Evolutionary conservation across 768 basidiomycete genomes (phyloP).

Genomic region (Tricholoma terreum): DNA sequence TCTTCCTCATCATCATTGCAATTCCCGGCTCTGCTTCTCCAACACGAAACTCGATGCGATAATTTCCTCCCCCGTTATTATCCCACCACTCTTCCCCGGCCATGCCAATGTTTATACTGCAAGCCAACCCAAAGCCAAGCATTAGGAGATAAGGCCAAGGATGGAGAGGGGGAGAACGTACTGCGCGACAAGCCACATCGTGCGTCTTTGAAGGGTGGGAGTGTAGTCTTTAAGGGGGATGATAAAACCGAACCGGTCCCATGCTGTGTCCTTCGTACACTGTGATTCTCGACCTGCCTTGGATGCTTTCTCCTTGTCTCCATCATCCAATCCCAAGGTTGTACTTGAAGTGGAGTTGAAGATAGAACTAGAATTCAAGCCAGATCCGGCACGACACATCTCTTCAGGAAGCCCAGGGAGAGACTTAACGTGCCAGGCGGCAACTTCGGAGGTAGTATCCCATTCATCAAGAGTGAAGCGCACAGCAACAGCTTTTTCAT

Average conservation of each 20-base stretch:
- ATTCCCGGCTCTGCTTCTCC: constrained; percentile 12
- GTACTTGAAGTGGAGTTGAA: no score
- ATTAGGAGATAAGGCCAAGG: neutral
- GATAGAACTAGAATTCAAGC: neutral
- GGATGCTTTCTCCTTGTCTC: no score
- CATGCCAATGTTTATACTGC: neutral
- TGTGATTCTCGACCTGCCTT: neutral
- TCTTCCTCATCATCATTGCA: constrained; percentile 10
- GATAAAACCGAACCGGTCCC: constrained; percentile 61
- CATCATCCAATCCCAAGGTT: no score
- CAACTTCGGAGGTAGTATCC: constrained; percentile 73
- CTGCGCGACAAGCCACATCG: constrained; percentile 60
- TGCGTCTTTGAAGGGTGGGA: constrained; percentile 43
- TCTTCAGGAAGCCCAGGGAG: constrained; percentile 25
- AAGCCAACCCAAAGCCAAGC: no score
- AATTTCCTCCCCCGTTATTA: constrained; percentile 79
- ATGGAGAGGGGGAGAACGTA: constrained; percentile 26
- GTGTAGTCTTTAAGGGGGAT: constrained; percentile 74
- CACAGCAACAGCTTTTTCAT: constrained; percentile 80
- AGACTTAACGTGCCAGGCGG: neutral
- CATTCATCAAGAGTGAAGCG: constrained; percentile 93
- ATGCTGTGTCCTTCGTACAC: constrained; percentile 19
- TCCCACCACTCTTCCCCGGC: constrained; percentile 84
- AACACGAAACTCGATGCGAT: constrained; percentile 60
- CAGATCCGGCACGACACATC: constrained; percentile 12